A percentile compares a stretch with the other conserved stretches of the same genome.
Evolutionary conservation across 2,329 filamentous ascomycete species (phyloP).

Genomic region (Beauveria brongniartii): DNA sequence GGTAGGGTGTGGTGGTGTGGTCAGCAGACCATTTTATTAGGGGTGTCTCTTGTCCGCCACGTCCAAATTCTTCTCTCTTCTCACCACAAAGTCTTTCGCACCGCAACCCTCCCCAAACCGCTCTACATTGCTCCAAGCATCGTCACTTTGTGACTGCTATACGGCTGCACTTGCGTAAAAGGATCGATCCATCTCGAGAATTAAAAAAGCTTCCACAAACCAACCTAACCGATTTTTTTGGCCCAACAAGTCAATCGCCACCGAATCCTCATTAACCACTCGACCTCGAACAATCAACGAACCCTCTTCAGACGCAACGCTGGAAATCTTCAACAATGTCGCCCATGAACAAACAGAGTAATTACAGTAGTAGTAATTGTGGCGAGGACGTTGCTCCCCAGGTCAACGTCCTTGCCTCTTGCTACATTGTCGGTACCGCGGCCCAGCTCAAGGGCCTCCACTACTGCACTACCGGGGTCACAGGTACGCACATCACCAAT

Average conservation of each 20-base stretch:
- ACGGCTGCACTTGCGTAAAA: background rate
- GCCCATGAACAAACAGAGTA: constrained; percentile 63
- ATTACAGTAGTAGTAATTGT: constrained; percentile 70
- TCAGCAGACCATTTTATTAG: constrained; percentile 10
- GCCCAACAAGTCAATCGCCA: background rate
- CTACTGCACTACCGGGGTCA: constrained; percentile 88
- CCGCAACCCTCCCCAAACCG: background rate
- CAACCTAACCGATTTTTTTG: background rate
- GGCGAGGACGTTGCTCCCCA: constrained; percentile 56
- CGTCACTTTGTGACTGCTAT: constrained; percentile 8
- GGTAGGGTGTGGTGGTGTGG: background rate
- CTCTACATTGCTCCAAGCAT: constrained; percentile 1
- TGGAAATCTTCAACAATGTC: constrained; percentile 38
- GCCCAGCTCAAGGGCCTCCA: constrained; percentile 74
- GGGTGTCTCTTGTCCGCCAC: background rate
- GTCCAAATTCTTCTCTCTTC: background rate
- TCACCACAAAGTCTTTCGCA: background rate
- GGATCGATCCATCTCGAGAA: background rate
- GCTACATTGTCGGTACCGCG: constrained; percentile 74
- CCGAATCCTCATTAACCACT: background rate
- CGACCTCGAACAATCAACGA: background rate
- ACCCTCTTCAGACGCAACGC: constrained; percentile 12
- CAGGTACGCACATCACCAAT: constrained; percentile 45
- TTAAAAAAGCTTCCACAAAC: background rate
- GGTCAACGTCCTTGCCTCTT: constrained; percentile 79